Evolutionary conservation across 78 protist species (phyloP).

Genomic region (Chrysochromulina parva): DNA sequence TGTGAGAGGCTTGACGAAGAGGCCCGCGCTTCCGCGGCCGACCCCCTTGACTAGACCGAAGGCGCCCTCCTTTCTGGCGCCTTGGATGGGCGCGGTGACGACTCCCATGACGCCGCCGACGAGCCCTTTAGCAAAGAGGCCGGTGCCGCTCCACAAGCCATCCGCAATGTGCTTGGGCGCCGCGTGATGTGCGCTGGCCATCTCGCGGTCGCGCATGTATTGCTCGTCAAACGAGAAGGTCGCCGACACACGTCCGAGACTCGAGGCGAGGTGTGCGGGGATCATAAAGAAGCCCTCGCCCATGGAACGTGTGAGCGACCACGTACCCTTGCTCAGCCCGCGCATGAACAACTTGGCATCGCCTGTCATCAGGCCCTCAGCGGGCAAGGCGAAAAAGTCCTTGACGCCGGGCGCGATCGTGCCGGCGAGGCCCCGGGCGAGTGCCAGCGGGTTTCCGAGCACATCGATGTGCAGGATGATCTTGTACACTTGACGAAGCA

Average conservation of each 20-base stretch:
- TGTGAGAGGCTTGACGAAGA: not conserved
- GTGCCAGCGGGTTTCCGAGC: not conserved
- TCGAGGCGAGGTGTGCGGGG: not conserved
- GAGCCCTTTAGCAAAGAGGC: not conserved
- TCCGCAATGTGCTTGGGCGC: not conserved
- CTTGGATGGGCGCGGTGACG: not conserved
- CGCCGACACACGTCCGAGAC: not conserved
- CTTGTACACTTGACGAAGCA: constrained; percentile 8
- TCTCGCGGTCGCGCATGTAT: not conserved
- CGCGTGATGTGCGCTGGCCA: not conserved
- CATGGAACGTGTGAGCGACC: not conserved
- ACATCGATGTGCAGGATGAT: not conserved
- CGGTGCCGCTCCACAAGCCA: not conserved
- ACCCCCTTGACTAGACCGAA: not conserved
- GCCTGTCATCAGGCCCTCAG: not conserved
- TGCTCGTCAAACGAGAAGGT: not conserved
- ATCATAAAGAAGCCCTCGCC: not conserved
- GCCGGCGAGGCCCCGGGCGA: not conserved
- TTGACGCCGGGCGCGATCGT: not conserved
- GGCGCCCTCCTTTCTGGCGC: not conserved
- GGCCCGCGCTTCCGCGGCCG: not conserved
- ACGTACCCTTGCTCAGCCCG: not conserved
- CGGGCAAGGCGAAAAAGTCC: not conserved
- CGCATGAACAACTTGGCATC: not conserved
- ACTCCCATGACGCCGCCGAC: not conserved